Base-by-base conservation (phyloP, 2,329 filamentous ascomycete species). In the Dactylellina cionopaga region DNA sequence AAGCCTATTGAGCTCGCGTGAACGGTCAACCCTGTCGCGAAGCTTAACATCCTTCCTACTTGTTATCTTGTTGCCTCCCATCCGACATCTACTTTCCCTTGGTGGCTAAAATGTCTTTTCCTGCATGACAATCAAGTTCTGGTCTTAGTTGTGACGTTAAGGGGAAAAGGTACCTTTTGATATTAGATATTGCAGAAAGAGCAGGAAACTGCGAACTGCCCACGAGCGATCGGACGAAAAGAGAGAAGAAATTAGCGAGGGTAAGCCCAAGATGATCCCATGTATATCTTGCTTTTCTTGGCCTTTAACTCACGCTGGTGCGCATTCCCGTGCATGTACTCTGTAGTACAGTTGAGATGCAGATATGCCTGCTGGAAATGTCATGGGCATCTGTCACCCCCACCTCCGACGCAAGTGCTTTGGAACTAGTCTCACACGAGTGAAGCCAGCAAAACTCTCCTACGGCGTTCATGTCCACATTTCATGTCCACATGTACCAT, bases 11-110 rank as follows among this genome's bases (percentile, higher is more conserved):
- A 60, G 65, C 65, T 70, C 64, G 64, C 64, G 64, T 69, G 55
- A 69, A 69, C n/a, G n/a, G n/a, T n/a, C n/a, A n/a, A n/a, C 64
- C 64, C 55, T 59, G 55, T 60, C 64, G 22, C 39, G 51, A 37
- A 54, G 39, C 64, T 60, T n/a, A 35, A 17, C 15, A 29, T 41
- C 54, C 46, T 33, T 51, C 29, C 22, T 17, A 47, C 15, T 51
- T 70, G 65, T 51, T 70, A 70, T 62, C 65, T 60, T 66, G 59
- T 46, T 39, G 37, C 47, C 19, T 46, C 51, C 49, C 44, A 68
- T 46, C 63, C 63, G 63, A 68, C 63, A 68, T 60, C 56, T 56
- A 41, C 65, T 70, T 70, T 70, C 65, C 65, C 58, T 25, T 33
- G 17, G 56, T 58, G 65, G 65, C 56, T 24, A 70, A 60, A 55